phyloP scores from a whole-genome alignment of 331 rosid species.

The Ulmus americana region DNA sequence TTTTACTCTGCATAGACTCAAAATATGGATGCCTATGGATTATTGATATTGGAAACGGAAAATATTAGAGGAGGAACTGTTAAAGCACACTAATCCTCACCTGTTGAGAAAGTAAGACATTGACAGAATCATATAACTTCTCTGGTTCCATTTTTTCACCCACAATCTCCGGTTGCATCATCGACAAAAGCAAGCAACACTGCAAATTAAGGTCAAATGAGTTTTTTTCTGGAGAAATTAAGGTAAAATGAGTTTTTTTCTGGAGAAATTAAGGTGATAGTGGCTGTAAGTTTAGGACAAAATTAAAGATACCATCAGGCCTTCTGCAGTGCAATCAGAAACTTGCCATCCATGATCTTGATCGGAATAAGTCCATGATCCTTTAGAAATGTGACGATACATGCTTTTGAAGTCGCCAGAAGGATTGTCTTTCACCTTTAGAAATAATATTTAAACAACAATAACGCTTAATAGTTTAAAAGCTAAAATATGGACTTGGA shows the following conservation, averaged over 20 bases:
- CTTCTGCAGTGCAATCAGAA: conserved; percentile 69
- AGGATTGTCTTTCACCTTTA: conserved; percentile 50
- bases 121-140: conserved; percentile 28
- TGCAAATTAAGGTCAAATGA: neutral
- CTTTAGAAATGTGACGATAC: conserved; percentile 77
- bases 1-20: conserved; percentile 41
- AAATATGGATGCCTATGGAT: neutral
- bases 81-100: conserved; percentile 10
- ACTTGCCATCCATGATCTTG: conserved; percentile 78
- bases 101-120: conserved; percentile 34
- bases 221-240: too few species aligned
- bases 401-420: conserved; percentile 49
- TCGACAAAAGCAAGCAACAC: conserved; percentile 33
- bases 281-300: too few species aligned
- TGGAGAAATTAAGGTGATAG: neutral
- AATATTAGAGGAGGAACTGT: neutral
- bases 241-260: neutral
- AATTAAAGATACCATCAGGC: conserved; percentile 46
- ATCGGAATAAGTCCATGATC: conserved; percentile 87
- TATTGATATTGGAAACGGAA: neutral
- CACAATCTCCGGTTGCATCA: conserved; percentile 23
- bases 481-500: neutral
- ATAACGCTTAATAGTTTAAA: neutral
- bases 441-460: neutral
- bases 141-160: conserved; percentile 36